phyloP scores from a whole-genome alignment of 805 yeast species.

The Yamadazyma sp. region DNA sequence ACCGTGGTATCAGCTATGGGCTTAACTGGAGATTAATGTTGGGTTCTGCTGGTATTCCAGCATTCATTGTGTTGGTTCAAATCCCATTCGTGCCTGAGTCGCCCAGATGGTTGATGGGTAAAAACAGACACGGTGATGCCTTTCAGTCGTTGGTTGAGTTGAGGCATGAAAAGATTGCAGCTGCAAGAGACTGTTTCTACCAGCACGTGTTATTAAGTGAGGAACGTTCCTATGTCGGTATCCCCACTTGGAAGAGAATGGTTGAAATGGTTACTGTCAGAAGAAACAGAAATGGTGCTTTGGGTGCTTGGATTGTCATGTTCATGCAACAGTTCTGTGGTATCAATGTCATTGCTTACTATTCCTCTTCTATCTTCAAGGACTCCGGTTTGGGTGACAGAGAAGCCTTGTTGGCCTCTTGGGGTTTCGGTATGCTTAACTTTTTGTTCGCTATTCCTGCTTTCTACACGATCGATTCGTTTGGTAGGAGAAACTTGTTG shows the following conservation, averaged over 20 bases:
- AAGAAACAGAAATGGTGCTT: conserved; percentile 79
- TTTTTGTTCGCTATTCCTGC: conserved; percentile 84
- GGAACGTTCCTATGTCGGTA: conserved; percentile 51
- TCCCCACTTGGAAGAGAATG: conserved; percentile 47
- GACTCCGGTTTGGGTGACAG: conserved; percentile 63
- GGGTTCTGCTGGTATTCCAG: conserved; percentile 62
- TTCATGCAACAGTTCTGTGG: conserved; percentile 93
- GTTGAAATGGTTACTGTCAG: conserved; percentile 65
- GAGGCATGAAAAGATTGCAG: conserved; percentile 49
- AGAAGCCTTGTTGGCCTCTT: conserved; percentile 71
- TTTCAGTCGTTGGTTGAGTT: conserved; percentile 47
- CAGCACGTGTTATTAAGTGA: conserved; percentile 58
- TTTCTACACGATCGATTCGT: conserved; percentile 71
- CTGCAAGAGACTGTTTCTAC: conserved; percentile 66
- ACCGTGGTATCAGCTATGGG: conserved; percentile 44
- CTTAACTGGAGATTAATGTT: conserved; percentile 63
- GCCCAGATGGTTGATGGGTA: conserved; percentile 66
- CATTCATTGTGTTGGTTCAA: conserved; percentile 48
- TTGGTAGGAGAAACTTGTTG: conserved; percentile 67
- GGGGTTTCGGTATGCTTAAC: conserved; percentile 85
- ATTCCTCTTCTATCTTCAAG: conserved; percentile 73
- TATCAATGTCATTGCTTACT: conserved; percentile 83
- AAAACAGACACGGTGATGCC: conserved; percentile 50
- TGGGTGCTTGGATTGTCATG: conserved; percentile 80
- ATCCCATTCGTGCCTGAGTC: conserved; percentile 65